phyloP scores from a whole-genome alignment of 176 grass and related monocot species.

The Oropetium thomaeum region DNA sequence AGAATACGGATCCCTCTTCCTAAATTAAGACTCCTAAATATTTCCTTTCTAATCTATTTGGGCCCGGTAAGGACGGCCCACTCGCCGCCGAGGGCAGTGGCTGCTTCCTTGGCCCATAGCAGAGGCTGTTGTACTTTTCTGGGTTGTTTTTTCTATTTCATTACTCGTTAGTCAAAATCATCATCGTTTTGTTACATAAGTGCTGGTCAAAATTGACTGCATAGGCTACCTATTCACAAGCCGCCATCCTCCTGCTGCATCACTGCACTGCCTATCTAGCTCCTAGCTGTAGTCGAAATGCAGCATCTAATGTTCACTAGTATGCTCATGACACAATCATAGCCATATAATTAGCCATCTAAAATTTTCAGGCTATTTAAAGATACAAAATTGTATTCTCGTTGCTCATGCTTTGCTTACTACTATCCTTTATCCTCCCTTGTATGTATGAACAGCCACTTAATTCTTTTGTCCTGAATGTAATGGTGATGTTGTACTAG shows the following conservation, averaged over 20 bases:
- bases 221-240: not conserved
- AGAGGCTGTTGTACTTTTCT: not conserved
- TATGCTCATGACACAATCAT: not conserved
- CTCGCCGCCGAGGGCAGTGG: too few relatives aligned
- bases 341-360: not conserved
- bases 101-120: too few relatives aligned
- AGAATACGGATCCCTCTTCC: too few relatives aligned
- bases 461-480: too few relatives aligned
- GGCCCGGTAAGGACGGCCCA: too few relatives aligned
- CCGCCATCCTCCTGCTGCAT: not conserved
- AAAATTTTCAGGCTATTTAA: not conserved
- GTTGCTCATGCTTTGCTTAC: conserved; percentile 28
- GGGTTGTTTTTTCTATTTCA: not conserved
- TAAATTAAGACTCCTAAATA: too few relatives aligned
- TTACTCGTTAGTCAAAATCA: too few relatives aligned
- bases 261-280: not conserved
- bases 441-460: too few relatives aligned
- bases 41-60: too few relatives aligned
- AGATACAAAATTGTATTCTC: not conserved
- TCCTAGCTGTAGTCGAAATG: not conserved
- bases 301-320: not conserved
- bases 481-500: too few relatives aligned
- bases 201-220: not conserved
- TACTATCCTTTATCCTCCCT: too few relatives aligned
- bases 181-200: not conserved